Base-by-base conservation (phyloP, 768 basidiomycete species). In the Boletus coccyginus region DNA sequence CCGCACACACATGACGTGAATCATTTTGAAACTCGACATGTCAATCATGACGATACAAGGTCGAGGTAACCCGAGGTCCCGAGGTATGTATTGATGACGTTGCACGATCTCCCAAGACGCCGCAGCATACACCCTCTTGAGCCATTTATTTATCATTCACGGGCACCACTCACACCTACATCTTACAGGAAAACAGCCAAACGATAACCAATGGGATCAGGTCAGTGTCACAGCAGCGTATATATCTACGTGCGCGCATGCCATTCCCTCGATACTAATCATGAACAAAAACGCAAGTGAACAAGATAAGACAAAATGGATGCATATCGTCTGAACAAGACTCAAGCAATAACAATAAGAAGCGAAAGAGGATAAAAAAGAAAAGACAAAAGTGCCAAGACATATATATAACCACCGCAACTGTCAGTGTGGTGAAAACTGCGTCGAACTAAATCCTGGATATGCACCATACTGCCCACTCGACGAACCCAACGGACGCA, bases 141-240 rank as follows among this genome's bases (percentile, higher is more conserved):
- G 9, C 10, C 40, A n/a, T 19, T 3, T 17, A 3, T 10, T 14
- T 14, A 40, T 40, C 43, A 44, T 24, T 47, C 31, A 32, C 7
- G 41, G 24, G 31, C 31, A 29, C 39, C 16, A 7, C n/a, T 9
- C 8, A 54, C 5, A 33, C 71, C 36, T 64, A 79, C 79, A 17
- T 71, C 75, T 13, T 77, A 69, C 64, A 70, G 69, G 8, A 27
- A 44, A 81, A 32, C 21, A 36, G 36, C 8, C 21, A 24, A 19
- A 33, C 11, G 41, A 8, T 27, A 36, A 50, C 45, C 27, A 41
- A n/a, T 16, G 19, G 10, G 19, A 29, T 21, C n/a, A 13, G 13
- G 36, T 29, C 16, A 24, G 41, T 21, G 6, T 19, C 36, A 38
- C 29, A 14, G 46, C 42, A n/a, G 44, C 6, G 24, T 35, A 42